Evolutionary conservation across 768 basidiomycete species (phyloP), one percentile per base, ranked within the genome.

Genomic region (Mycena haematopus): DNA sequence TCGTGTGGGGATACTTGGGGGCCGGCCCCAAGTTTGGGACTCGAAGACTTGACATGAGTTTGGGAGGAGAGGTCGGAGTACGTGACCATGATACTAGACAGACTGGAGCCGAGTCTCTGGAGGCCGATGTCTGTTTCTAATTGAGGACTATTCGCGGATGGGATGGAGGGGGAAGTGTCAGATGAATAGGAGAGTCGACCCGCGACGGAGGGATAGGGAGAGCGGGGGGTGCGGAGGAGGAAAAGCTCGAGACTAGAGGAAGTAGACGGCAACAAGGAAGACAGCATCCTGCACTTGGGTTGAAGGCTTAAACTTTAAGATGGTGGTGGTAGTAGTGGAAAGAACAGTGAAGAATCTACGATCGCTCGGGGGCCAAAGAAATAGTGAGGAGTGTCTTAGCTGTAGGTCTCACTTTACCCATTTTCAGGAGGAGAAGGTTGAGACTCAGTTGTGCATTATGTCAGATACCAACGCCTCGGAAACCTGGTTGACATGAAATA

Each of bases 101-200:
- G 42, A 2, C 25, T 6, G 1, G 56, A 35, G 15, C 58, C 13
- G 29, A 55, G 64, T 25, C 45, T 61, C 24, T 52, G 64, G 8
- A 61, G 59, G 10, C 64, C 59, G 36, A 58, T 65, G 24, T 65
- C 64, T 19, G 55, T 27, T 21, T 61, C 64, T 6, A 7, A 22
- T n/a, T 47, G 31, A 17, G 47, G 47, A 22, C 46, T 53, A 29
- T 33, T 35, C 8, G 42, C 29, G 9, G 47, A 31, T 1, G 31
- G 21, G 45, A 58, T 47, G 55, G 19, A 56, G 45, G 40, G 5
- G 55, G 27, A 47, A 21, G 38, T 45, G 13, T 31, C 38, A n/a
- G 45, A 2, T 6, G 22, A 19, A 44, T 40, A 61, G 36, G 64
- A 57, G n/a, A 65, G 45, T 31, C 55, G 64, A 0, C 64, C 59